Evolutionary conservation across 352 stramenopile species (phyloP).

Genomic region (Globisporangium solare): DNA sequence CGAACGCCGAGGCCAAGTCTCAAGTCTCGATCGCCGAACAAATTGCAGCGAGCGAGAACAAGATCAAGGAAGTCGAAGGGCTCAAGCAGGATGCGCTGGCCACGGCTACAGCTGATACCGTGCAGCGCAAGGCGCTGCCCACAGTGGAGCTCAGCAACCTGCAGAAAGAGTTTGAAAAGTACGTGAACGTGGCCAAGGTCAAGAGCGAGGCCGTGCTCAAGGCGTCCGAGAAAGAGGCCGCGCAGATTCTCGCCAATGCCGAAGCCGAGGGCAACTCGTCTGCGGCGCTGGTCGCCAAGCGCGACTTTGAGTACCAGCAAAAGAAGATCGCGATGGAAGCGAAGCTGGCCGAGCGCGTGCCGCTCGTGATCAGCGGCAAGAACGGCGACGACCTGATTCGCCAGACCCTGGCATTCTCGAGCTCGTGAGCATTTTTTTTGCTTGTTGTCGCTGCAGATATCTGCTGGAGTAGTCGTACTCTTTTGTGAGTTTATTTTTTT

Average conservation of each 20-base stretch:
- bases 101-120: slow-evolving; percentile 40
- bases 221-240: slow-evolving; percentile 52
- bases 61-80: slow-evolving; percentile 63
- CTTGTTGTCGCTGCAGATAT: slow-evolving; percentile 39
- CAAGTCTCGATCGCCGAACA: slow-evolving; percentile 71
- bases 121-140: slow-evolving; percentile 56
- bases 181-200: slow-evolving; percentile 59
- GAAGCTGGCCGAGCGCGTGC: slow-evolving; percentile 44
- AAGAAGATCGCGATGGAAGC: slow-evolving; percentile 70
- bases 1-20: slow-evolving; percentile 65
- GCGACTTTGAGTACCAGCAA: slow-evolving; percentile 67
- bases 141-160: slow-evolving; percentile 54
- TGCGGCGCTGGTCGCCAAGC: slow-evolving; percentile 65
- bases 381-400: slow-evolving; percentile 80
- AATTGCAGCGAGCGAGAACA: slow-evolving; percentile 47
- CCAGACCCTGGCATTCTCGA: slow-evolving; percentile 17
- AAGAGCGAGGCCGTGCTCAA: slow-evolving; percentile 62
- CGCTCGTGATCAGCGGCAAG: slow-evolving; percentile 81
- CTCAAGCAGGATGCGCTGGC: slow-evolving; percentile 64
- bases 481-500: background rate
- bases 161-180: slow-evolving; percentile 61
- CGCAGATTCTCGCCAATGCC: slow-evolving; percentile 44
- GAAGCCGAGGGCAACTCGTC: slow-evolving; percentile 61
- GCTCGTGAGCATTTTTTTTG: slow-evolving; percentile 18
- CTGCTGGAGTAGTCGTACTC: no score